Evolutionary conservation across 768 basidiomycete genomes (phyloP).

Genomic region (Russula earlei): DNA sequence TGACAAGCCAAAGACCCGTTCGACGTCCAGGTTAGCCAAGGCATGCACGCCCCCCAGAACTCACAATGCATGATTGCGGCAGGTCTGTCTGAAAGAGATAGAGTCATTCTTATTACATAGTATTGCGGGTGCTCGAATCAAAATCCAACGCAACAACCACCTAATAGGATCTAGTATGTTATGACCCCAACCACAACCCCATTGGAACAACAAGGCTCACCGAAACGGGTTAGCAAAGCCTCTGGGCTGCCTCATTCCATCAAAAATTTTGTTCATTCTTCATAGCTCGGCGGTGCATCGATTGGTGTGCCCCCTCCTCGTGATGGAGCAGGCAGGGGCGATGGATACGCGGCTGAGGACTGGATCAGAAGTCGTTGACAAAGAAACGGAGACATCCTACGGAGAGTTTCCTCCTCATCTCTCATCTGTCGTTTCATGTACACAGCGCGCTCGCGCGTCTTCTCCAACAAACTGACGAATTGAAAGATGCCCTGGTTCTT

Average conservation of each 20-base stretch:
- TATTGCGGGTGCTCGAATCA: neutral
- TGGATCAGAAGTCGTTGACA: neutral
- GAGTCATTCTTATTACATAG: neutral
- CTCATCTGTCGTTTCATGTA: constrained; percentile 59
- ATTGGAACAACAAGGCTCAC: constrained; percentile 2
- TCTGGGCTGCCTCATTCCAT: neutral
- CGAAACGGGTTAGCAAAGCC: neutral
- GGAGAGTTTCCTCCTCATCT: constrained; percentile 52
- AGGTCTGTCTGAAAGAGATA: neutral
- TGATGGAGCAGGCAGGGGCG: constrained; percentile 15
- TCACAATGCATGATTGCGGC: neutral
- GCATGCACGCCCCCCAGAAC: neutral
- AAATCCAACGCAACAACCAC: neutral
- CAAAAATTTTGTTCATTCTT: constrained; percentile 15
- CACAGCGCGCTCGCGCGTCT: constrained; percentile 64
- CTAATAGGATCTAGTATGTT: neutral
- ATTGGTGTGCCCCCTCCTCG: constrained; percentile 18
- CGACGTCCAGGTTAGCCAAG: neutral
- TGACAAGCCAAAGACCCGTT: neutral
- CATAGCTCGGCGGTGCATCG: constrained; percentile 25
- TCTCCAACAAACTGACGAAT: constrained; percentile 65
- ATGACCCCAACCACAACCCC: neutral
- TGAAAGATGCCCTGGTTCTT: constrained; percentile 60
- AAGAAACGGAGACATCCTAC: constrained; percentile 32
- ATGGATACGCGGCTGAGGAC: constrained; percentile 18